Percentiles rank a stretch among this genome's conserved stretches.
phyloP scores from a whole-genome alignment of 139 green algal genomes.

The Deuterostichococcus epilithicus region DNA sequence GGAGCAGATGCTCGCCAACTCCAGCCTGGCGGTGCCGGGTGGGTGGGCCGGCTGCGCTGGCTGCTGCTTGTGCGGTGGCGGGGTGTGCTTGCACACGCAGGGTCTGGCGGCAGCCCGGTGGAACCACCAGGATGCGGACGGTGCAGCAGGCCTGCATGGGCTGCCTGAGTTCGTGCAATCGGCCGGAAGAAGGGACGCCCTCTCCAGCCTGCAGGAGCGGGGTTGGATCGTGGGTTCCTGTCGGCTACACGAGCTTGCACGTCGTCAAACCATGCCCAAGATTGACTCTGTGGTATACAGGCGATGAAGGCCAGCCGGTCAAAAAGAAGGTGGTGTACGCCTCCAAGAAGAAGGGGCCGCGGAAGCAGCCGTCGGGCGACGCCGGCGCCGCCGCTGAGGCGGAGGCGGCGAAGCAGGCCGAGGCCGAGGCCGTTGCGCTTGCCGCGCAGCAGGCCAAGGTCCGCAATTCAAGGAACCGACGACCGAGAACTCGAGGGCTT shows the following conservation, averaged over 20 bases:
- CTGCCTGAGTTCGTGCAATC: too few species aligned
- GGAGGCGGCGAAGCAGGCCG: slow-evolving; percentile 8
- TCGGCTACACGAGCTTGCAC: too few species aligned
- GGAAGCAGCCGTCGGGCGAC: slow-evolving; percentile 25
- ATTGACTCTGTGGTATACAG: neutral
- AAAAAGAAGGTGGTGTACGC: slow-evolving; percentile 64
- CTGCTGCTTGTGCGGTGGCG: too few species aligned
- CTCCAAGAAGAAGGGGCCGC: slow-evolving; percentile 64
- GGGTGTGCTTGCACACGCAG: too few species aligned
- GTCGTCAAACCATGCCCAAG: too few species aligned
- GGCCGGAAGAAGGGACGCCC: too few species aligned
- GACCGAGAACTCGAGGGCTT: too few species aligned
- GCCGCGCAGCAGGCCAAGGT: neutral
- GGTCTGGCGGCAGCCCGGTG: too few species aligned
- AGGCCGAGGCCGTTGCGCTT: slow-evolving; percentile 4
- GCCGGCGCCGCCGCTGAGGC: slow-evolving; percentile 9
- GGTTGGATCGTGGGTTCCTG: too few species aligned
- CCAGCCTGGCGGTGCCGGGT: slow-evolving; percentile 26
- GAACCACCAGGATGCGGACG: too few species aligned
- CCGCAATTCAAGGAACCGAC: too few species aligned
- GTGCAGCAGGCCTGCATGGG: neutral
- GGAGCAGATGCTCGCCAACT: slow-evolving; percentile 78
- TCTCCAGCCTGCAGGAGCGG: too few species aligned
- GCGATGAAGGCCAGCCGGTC: slow-evolving; percentile 2
- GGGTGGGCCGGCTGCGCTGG: neutral